Evolutionary conservation across 2,329 filamentous ascomycete genomes (phyloP), one percentile per base, ranked within the genome.

Genomic region (Lasiodiplodia gonubiensis): DNA sequence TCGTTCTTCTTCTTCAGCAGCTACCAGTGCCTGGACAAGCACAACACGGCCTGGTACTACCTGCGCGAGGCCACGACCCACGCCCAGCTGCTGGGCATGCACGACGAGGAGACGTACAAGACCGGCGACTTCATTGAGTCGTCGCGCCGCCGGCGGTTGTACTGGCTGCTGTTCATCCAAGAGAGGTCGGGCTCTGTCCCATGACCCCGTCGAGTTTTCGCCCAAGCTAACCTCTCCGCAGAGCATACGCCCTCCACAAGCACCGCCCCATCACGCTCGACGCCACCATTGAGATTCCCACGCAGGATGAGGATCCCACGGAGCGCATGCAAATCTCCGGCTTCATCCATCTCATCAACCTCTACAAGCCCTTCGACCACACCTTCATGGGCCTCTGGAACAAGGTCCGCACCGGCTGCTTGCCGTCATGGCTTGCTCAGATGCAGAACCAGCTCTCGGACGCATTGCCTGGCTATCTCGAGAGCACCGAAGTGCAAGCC

Each of bases 361-460:
- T 88, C 16, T 90, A 88, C 75, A 84, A 85, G 39, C 86, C 86
- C 1, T 85, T 90, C 46, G 87, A 90, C 72, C 86, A 89, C 70
- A 85, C 83, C 0, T 90, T 90, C 71, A 83, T 90, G 16, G 83
- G 85, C 12, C 80, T 88, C 0, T 90, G 88, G 88, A 90, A 90
- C 74, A 86, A 89, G 69, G 82, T 85, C 23, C 77, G 78, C 68
- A 67, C 78, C 12, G 78, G 80, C n/a, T 81, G 80, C 67, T 80
- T 81, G 8, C 80, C 81, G 4, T 79, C 80, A 37, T 83, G 80
- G 77, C 77, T 84, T 2, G 78, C 81, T 7, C 78, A 80, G 25
- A 72, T 86, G 11, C 84, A 86, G 63, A 80, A 82, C 46, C 84
- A 85, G 60, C 79, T 86, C 1, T 82, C 81, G 4, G 82, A 83